These are phyloP conservation scores for Rhodotorula babjevae DNA, from an alignment of 768 basidiomycete species.

Conservation along the genomic window DNA sequence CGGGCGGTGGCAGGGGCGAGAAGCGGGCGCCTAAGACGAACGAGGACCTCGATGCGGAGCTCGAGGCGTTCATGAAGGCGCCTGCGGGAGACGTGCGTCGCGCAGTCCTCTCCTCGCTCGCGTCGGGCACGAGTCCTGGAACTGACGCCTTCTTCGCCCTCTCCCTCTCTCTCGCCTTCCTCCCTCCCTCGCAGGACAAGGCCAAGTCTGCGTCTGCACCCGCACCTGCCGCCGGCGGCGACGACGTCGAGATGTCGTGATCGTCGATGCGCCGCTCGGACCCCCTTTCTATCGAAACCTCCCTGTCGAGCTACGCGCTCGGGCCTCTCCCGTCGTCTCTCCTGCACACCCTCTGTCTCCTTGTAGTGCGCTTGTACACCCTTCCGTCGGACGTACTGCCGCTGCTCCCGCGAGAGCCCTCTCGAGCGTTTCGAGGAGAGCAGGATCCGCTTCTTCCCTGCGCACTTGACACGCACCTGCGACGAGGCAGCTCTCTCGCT, in stretches of 20 bases:
- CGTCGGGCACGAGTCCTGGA: background rate
- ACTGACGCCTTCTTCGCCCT: background rate
- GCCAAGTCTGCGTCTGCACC: background rate
- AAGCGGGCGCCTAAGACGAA: slow-evolving; percentile 35
- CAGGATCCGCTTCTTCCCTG: too few species aligned
- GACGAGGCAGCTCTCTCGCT: too few species aligned
- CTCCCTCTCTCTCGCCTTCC: background rate
- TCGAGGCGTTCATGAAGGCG: slow-evolving; percentile 42
- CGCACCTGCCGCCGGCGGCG: background rate
- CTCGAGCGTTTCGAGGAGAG: too few species aligned
- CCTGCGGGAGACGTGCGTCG: slow-evolving; percentile 9
- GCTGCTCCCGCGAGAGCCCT: too few species aligned
- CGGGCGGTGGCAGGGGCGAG: background rate
- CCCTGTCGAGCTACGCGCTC: too few species aligned
- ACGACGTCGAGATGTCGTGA: slow-evolving; percentile 12
- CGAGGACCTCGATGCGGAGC: slow-evolving; percentile 40
- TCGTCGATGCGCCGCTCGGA: too few species aligned
- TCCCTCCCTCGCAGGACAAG: background rate
- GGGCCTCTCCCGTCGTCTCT: too few species aligned
- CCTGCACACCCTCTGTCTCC: too few species aligned
- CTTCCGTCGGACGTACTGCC: too few species aligned
- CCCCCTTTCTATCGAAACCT: too few species aligned
- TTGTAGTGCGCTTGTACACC: too few species aligned
- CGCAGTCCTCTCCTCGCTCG: background rate
- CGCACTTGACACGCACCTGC: too few species aligned